Evolutionary conservation across 148 eudicot genomes (phyloP).

Genomic region (Silene conica): DNA sequence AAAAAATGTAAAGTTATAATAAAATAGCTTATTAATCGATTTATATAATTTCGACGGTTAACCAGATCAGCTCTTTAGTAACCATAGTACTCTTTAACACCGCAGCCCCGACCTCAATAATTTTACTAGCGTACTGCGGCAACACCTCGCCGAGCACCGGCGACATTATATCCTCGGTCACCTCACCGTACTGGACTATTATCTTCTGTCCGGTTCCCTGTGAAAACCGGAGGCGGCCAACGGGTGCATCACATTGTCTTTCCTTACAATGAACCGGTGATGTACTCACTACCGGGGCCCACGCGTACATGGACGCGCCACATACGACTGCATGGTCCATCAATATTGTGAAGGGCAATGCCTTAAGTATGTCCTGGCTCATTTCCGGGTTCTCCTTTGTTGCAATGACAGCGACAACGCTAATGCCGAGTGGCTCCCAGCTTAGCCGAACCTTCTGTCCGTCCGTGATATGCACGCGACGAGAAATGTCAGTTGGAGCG

Average conservation of each 20-base stretch:
- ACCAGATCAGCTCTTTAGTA: not conserved
- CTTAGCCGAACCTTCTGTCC: not conserved
- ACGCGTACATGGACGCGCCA: conserved; percentile 10
- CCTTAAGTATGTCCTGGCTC: not conserved
- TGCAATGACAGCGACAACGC: not conserved
- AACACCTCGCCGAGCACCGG: conserved; percentile 13
- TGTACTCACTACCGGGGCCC: conserved; percentile 2
- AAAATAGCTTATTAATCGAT: not conserved
- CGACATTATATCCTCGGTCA: conserved; percentile 6
- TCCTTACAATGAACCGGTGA: conserved; percentile 1
- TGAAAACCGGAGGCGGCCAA: not conserved
- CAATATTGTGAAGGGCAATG: not conserved
- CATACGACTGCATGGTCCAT: conserved; percentile 15
- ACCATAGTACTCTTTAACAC: conserved; percentile 10
- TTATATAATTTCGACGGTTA: not conserved
- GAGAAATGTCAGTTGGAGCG: not conserved
- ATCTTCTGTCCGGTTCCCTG: conserved; percentile 11
- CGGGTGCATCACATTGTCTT: conserved; percentile 9
- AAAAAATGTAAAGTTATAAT: no score
- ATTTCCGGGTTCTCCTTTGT: conserved; percentile 1
- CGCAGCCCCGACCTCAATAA: not conserved
- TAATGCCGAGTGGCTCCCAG: not conserved
- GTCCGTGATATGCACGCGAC: not conserved
- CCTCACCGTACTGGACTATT: conserved; percentile 5
- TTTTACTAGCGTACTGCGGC: conserved; percentile 2